Base-by-base conservation (phyloP, 1,284 basidiomycete species). In the Heliocybe sulcata region DNA sequence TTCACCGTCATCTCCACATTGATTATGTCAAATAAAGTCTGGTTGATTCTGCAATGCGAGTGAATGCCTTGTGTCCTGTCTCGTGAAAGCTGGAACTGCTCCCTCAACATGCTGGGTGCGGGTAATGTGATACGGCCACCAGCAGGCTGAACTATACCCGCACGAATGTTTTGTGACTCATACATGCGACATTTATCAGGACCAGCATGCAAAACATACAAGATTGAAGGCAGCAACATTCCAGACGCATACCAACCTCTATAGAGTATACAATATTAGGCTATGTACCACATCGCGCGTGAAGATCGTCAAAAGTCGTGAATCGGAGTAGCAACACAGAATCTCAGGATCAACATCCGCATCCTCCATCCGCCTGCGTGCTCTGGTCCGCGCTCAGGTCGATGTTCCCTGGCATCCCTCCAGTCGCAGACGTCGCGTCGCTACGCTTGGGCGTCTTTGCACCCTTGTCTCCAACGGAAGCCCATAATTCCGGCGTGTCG, bases 401-500 rank as follows among this genome's bases (percentile, higher is more conserved):
- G 27, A 49, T 49, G 25, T 49, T 49, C 6, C 47, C 47, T 12
- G 47, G 47, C 47, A 49, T 49, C 8, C 47, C n/a, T 6, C 27
- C 47, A 8, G 20, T 4, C 6, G 20, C 47, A 6, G 47, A 6
- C 22, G 20, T n/a, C 6, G 47, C 25, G 14, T 25, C 47, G 27
- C 25, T 49, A 6, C 47, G 22, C 47, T 49, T 49, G 11, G 23
- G 10, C n/a, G 19, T 16, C 20, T 29, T 29, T 6, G 23, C 27
- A 6, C 23, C 22, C 22, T 29, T 49, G 23, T 49, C 27, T 22
- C 14, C 47, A 11, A 49, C 47, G 22, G 47, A 22, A 6, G 20
- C 78, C 85, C 85, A 87, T 35, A 90, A 69, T 66, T 85, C 85
- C 0, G 84, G 83, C 1, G 85, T 85, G 49, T 85, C 83, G 45